phyloP scores from a whole-genome alignment of 202 grass and related monocot species.

The Zoysia matrella region DNA sequence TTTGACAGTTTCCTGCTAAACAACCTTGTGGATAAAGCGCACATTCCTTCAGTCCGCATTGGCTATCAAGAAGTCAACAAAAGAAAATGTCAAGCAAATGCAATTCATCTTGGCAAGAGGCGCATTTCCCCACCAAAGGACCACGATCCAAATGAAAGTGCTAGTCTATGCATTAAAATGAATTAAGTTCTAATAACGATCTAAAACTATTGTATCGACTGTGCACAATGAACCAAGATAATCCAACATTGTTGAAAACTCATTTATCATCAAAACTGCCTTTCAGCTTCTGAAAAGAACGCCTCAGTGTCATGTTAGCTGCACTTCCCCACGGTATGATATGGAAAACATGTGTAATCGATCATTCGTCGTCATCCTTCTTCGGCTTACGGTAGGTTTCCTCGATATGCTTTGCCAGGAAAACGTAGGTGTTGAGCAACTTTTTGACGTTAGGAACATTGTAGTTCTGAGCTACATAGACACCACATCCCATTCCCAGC shows the following conservation, averaged over 20 bases:
- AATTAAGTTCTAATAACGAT: not conserved
- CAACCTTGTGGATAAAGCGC: too few species aligned
- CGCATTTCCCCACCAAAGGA: too few species aligned
- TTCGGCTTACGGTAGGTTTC: conserved; percentile 71
- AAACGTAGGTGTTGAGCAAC: conserved; percentile 72
- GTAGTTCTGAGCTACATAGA: conserved; percentile 76
- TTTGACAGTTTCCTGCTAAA: too few species aligned
- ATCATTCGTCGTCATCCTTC: conserved; percentile 75
- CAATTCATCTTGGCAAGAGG: too few species aligned
- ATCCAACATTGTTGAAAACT: not conserved
- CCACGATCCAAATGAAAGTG: too few species aligned
- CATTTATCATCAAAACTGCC: conserved; percentile 23
- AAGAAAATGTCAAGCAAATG: too few species aligned
- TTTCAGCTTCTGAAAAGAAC: not conserved
- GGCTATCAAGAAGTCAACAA: too few species aligned
- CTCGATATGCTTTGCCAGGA: conserved; percentile 46
- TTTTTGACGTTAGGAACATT: conserved; percentile 81
- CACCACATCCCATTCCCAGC: too few species aligned
- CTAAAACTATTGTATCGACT: not conserved
- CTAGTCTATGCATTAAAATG: too few species aligned
- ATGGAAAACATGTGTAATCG: not conserved
- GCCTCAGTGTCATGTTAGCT: conserved; percentile 2
- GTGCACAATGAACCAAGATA: not conserved
- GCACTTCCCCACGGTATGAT: not conserved
- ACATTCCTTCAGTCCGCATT: too few species aligned